These are phyloP conservation scores for Gossypium armourianum DNA, from an alignment of 441 rosid species.

Conservation along the genomic window DNA sequence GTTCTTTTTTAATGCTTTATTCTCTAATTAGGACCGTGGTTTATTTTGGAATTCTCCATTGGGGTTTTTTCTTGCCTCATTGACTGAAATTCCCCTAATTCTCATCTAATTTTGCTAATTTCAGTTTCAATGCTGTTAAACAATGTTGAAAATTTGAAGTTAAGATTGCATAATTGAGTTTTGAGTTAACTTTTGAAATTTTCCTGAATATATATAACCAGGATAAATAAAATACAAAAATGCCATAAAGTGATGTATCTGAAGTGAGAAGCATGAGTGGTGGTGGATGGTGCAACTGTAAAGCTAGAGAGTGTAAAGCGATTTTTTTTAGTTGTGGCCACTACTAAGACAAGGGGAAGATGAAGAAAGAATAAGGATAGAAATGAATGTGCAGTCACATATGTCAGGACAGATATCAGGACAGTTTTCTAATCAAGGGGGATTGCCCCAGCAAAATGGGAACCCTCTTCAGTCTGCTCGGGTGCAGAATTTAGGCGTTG, in stretches of 20 bases:
- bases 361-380: conserved; percentile 24
- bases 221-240: neutral
- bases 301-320: conserved; percentile 22
- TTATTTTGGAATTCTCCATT: neutral
- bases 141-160: neutral
- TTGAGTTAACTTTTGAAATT: neutral
- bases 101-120: neutral
- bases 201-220: neutral
- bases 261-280: conserved; percentile 24
- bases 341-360: conserved; percentile 24
- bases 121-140: neutral
- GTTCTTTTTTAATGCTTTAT: neutral
- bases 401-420: conserved; percentile 68
- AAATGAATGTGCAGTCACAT: conserved; percentile 72
- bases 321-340: conserved; percentile 20
- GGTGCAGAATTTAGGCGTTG: conserved; percentile 50
- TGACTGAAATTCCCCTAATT: neutral
- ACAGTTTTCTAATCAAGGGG: conserved; percentile 63
- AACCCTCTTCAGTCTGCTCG: conserved; percentile 40
- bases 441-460: conserved; percentile 67
- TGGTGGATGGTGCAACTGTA: conserved; percentile 17
- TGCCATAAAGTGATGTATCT: conserved; percentile 2
- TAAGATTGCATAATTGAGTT: neutral
- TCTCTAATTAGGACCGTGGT: neutral
- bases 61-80: neutral